Conservation (phyloP, 176 grass and related monocot species). For the Saccharum spontaneum region DNA sequence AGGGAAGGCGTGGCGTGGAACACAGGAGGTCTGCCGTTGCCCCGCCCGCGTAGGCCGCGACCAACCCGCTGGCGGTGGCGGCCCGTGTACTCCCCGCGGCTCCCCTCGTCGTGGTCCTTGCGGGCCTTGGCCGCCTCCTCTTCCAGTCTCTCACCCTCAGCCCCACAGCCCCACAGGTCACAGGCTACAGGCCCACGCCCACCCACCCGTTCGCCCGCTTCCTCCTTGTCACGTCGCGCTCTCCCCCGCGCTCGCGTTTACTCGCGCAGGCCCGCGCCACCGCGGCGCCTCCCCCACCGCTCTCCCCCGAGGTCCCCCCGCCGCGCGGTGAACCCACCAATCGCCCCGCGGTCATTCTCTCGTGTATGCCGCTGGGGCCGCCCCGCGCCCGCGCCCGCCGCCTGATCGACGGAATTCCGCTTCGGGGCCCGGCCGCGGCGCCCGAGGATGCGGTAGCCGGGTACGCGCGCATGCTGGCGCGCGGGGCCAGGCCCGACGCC, state of each 20-base stretch:
- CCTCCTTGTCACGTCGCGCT: background rate
- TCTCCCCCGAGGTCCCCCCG: background rate
- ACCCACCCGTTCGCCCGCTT: background rate
- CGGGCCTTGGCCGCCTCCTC: background rate
- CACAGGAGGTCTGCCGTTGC: background rate
- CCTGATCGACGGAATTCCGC: slow-evolving; percentile 63
- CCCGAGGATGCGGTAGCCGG: slow-evolving; percentile 33
- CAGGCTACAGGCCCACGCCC: background rate
- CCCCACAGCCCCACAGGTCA: background rate
- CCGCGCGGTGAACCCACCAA: background rate
- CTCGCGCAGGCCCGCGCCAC: background rate
- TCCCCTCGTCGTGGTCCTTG: background rate
- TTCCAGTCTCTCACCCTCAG: no score
- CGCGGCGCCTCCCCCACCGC: background rate
- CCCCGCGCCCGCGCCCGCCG: slow-evolving; percentile 21
- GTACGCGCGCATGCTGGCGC: slow-evolving; percentile 59
- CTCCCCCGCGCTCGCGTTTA: no score
- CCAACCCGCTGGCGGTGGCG: background rate
- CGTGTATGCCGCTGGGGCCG: background rate
- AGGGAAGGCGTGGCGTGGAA: background rate
- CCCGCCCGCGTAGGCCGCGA: background rate
- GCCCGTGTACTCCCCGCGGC: background rate
- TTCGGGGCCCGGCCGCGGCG: slow-evolving; percentile 21
- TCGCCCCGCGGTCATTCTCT: background rate
- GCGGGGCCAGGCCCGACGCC: slow-evolving; percentile 48